A percentile compares a stretch with the other conserved stretches of the same genome.
Evolutionary conservation across 768 basidiomycete species (phyloP).

Genomic region (Scleroderma citrinum): DNA sequence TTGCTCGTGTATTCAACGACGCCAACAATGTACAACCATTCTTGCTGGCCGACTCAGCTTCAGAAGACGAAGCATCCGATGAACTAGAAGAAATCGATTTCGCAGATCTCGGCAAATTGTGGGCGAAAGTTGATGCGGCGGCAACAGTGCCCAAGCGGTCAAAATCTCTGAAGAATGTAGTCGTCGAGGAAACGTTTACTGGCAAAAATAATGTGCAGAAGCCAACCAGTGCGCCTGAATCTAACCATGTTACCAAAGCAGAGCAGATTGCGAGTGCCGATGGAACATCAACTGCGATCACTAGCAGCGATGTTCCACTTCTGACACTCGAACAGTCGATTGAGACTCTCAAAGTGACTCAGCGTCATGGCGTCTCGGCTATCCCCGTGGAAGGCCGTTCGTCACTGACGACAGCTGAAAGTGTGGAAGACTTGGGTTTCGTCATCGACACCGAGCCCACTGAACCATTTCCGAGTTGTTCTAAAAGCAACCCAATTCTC

Average conservation of each 20-base stretch:
- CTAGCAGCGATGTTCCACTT: conserved; percentile 2
- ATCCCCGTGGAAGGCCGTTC: background rate
- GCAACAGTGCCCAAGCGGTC: conserved; percentile 1
- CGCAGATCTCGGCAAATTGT: conserved; percentile 47
- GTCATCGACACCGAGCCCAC: conserved; percentile 39
- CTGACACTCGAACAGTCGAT: conserved; percentile 4
- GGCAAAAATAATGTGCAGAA: conserved; percentile 29
- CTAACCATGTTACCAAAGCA: conserved; percentile 3
- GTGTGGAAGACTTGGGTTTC: conserved; percentile 11
- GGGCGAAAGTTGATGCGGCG: conserved; percentile 34
- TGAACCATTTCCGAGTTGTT: background rate
- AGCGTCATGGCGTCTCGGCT: background rate
- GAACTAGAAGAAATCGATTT: conserved; percentile 62
- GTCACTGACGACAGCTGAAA: background rate
- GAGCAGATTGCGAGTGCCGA: background rate
- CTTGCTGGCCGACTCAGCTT: conserved; percentile 18
- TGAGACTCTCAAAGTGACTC: conserved; percentile 6
- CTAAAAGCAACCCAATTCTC: conserved; percentile 19
- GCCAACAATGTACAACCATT: conserved; percentile 36
- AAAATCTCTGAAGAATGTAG: conserved; percentile 8
- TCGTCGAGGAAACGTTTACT: conserved; percentile 31
- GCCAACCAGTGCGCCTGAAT: background rate
- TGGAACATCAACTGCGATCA: background rate
- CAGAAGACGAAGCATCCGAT: conserved; percentile 26
- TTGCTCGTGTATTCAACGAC: conserved; percentile 57